Evolutionary conservation across 1,284 basidiomycete genomes (phyloP), one percentile per base, ranked within the genome.

Genomic region (Sanghuangporus baumii): DNA sequence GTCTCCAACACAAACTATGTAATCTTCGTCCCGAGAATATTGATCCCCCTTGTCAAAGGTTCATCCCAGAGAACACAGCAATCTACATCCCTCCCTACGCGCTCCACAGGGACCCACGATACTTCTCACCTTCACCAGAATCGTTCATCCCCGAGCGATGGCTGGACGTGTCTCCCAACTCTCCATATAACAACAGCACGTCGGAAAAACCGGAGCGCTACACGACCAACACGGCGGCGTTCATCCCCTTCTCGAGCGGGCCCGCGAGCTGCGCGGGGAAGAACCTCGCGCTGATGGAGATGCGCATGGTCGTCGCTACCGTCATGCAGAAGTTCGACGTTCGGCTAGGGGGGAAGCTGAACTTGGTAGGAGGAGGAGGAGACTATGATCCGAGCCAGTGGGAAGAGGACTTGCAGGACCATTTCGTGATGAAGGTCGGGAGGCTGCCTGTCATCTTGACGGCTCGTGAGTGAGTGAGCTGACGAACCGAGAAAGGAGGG

Each of bases 61-160:
- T 76, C 62, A 71, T 85, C 2, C 79, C 81, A 1, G 80, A 81
- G 67, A 78, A 78, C 38, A 83, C 80, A 1, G 76, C 73, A 46
- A 73, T 81, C 8, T 78, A 75, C 60, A 71, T 82, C 43, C 79
- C 81, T 40, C 73, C 72, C 6, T 83, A 83, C 67, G 75, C 74
- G 31, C 68, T 83, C 7, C 82, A 83, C 51, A 71, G 75, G 34
- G 71, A 74, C 60, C 69, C 75, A 9, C 70, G 71, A 11, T 67
- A 79, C 68, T 79, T 79, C 63, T 76, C 69, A 2, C 75, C 76
- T 1, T 66, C 67, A 37, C 76, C 78, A 12, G 71, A 79, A 23
- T 51, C 66, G 2, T 79, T 79, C 67, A 71, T 74, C 67, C 78
- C 78, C 8, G 77, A 79, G 38, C 72, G 78, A 36, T 80, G 78